phyloP scores from a whole-genome alignment of 345 rosid genomes.

The Streptanthus diversifolius region DNA sequence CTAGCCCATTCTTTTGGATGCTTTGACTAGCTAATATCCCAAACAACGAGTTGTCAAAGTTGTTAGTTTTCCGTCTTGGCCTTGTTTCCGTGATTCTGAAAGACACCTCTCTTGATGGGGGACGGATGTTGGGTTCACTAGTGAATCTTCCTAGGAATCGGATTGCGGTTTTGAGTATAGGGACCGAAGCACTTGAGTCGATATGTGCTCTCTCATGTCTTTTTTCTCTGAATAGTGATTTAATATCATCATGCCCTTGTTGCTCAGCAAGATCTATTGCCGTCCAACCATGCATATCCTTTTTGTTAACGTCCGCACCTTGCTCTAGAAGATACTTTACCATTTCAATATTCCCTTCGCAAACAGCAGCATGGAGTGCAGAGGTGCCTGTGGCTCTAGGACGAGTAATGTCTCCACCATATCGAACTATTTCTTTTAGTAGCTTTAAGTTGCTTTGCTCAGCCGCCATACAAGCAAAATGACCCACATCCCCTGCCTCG shows the following conservation, averaged over 20 bases:
- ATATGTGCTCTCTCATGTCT: constrained; percentile 27
- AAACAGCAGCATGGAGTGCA: constrained; percentile 78
- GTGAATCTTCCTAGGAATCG: constrained; percentile 60
- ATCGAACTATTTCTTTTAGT: constrained; percentile 48
- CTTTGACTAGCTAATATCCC: constrained; percentile 62
- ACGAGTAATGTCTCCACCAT: constrained; percentile 56
- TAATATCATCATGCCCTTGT: constrained; percentile 81
- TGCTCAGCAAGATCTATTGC: constrained; percentile 75
- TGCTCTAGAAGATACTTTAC: constrained; percentile 61
- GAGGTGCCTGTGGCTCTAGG: constrained; percentile 55
- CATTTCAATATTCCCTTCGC: constrained; percentile 65
- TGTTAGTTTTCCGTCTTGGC: constrained; percentile 55
- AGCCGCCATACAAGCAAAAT: constrained; percentile 65
- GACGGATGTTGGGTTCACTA: constrained; percentile 68
- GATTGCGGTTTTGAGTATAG: constrained; percentile 45
- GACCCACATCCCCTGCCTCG: constrained; percentile 65
- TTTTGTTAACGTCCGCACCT: constrained; percentile 64
- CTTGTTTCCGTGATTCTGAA: constrained; percentile 39
- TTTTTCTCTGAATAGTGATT: constrained; percentile 43
- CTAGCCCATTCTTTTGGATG: constrained; percentile 35
- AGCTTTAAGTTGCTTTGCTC: constrained; percentile 63
- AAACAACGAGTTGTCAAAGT: constrained; percentile 66
- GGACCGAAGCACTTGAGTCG: constrained; percentile 38
- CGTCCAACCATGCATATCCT: constrained; percentile 63
- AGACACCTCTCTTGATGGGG: constrained; percentile 47